Conservation (phyloP, 345 rosid genomes). For the Hibiscus mutabilis region DNA sequence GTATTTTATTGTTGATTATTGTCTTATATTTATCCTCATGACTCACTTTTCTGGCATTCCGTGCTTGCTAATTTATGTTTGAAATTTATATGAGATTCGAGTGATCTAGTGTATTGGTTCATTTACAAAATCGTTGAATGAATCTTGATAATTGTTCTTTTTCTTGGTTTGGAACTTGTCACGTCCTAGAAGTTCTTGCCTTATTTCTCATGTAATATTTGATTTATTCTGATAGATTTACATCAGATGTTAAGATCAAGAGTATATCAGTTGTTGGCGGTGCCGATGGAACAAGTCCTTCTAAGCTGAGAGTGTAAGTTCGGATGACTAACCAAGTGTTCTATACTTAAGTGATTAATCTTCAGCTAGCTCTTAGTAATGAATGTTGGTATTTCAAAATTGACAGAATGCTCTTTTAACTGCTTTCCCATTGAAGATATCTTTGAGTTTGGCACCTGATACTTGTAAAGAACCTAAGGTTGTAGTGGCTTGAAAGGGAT, state of each 20-base stretch:
- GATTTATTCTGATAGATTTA: conserved; percentile 47
- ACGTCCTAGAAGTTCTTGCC: background rate
- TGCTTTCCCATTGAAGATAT: background rate
- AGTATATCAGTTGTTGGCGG: conserved; percentile 89
- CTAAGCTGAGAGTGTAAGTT: conserved; percentile 92
- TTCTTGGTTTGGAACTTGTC: background rate
- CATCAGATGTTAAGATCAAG: conserved; percentile 94
- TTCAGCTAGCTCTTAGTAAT: background rate
- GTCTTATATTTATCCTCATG: background rate
- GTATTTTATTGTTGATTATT: background rate
- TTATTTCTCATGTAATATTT: background rate
- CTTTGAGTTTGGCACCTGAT: background rate
- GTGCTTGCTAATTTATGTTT: background rate
- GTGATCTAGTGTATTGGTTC: background rate
- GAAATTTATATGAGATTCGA: background rate
- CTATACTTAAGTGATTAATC: background rate
- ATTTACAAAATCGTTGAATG: background rate
- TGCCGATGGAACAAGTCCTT: conserved; percentile 87
- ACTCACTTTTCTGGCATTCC: background rate
- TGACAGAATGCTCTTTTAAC: background rate
- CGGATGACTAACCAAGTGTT: background rate
- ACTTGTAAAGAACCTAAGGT: background rate
- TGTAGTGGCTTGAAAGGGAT: background rate
- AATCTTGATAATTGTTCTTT: background rate
- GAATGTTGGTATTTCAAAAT: conserved; percentile 4